Conservation (phyloP, 2,329 filamentous ascomycete species). For the Juglanconis sp. region DNA sequence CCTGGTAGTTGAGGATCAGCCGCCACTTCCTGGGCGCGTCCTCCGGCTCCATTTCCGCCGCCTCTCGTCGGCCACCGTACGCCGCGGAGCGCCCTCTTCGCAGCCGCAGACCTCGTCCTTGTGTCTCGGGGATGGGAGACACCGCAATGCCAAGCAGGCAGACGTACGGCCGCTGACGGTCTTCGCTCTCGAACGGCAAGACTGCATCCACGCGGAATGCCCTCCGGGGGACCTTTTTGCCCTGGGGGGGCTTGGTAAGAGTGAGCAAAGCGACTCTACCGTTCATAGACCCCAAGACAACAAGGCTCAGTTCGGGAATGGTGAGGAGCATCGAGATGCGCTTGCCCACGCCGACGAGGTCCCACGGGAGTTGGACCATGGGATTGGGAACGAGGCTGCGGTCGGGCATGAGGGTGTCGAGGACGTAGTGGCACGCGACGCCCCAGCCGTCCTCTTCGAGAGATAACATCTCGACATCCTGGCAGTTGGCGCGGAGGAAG, state of each 20-base stretch:
- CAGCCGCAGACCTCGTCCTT: conserved; percentile 25
- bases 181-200: conserved; percentile 45
- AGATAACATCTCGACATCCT: conserved; percentile 45
- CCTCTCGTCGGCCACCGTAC: conserved; percentile 8
- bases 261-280: conserved; percentile 63
- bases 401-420: conserved; percentile 23
- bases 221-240: conserved; percentile 30
- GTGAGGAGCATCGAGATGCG: conserved; percentile 61
- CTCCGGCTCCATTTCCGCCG: conserved; percentile 13
- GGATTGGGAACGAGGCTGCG: conserved; percentile 21
- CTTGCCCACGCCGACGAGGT: conserved; percentile 39
- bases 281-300: conserved; percentile 63
- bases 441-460: conserved; percentile 25
- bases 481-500: conserved; percentile 47
- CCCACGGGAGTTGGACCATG: conserved; percentile 16
- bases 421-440: conserved; percentile 29
- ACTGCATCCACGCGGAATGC: conserved; percentile 54
- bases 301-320: conserved; percentile 67
- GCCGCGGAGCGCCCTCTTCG: neutral
- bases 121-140: conserved; percentile 55
- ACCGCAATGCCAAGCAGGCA: conserved; percentile 66
- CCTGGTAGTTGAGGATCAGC: conserved; percentile 68
- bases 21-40: conserved; percentile 52
- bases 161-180: conserved; percentile 44
- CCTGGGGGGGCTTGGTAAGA: conserved; percentile 45